Base-by-base conservation (phyloP, 805 yeast species). In the Candida silvatica region DNA sequence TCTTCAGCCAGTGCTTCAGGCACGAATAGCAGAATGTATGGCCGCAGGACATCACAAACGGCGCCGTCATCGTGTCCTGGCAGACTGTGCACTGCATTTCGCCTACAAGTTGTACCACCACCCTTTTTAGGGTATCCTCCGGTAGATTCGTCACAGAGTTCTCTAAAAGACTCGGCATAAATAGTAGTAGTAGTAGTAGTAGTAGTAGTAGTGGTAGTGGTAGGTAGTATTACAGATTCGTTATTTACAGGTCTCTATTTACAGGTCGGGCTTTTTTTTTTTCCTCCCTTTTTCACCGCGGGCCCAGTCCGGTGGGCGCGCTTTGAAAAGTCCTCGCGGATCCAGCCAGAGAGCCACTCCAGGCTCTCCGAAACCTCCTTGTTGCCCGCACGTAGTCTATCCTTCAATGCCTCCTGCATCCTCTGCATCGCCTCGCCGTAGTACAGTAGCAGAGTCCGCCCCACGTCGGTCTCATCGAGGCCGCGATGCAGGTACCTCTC, bases 21-120 rank as follows among this genome's bases (percentile, higher is more conserved):
- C 90, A 73, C 33, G 61, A 69, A 49, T 81, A 81, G 54, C 90
- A 82, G 45, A 74, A 80, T 20, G 80, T 71, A 50, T 82, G 92
- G 2, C 90, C 90, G 58, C 92, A 82, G 9, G 62, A 62, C 45
- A 73, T 60, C 8, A 47, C 35, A 46, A 76, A 72, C 2, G 92
- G 90, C 2, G 69, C 68, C 42, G 65, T 69, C 80, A 81, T 74
- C 33, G 70, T 56, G 35, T 81, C 90, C 24, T 78, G 76, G 48
- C 92, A 82, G 8, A 82, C 67, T 5, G 80, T 65, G 49, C 92
- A 82, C 40, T 64, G 69, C 26, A 69, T 9, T 7, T 56, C 48
- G 20, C 43, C 46, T 15, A 46, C 15, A 23, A 41, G 48, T 29
- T 42, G 40, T 3, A 26, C 37, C 14, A 41, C 15, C 34, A 49